Base-by-base conservation (phyloP, 495 filamentous ascomycete genomes). In the Oleoguttula mirabilis region DNA sequence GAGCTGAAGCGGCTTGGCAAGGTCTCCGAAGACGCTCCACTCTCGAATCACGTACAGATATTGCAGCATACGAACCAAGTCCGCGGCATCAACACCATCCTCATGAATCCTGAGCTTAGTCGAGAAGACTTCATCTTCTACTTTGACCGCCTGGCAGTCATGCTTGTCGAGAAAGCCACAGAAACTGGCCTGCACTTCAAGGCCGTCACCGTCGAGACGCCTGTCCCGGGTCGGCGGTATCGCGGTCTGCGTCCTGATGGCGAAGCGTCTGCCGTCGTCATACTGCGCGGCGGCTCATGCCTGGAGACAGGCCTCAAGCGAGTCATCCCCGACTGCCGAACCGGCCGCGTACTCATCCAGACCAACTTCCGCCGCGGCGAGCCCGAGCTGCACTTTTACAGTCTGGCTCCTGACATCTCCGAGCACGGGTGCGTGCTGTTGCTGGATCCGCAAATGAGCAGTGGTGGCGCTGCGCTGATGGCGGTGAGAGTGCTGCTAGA, bases 101-200 rank as follows among this genome's bases (percentile, higher is more conserved):
- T 98, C 21, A 83, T 88, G 53, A 70, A 85, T 55, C 82, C 81
- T 17, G 71, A 80, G 31, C 88, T 81, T 1, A 64, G 77, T 10
- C 73, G 80, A 30, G 90, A 93, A 48, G 87, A 95, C 47, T 96
- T 94, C 56, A 84, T 93, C 41, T 96, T 95, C 60, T 94, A 94
- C 60, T 94, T 95, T 53, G 84, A 98, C 62, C 77, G 90, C 15
- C 63, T 96, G 25, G 72, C 79, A 2, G 75, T 77, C 1, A 63
- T 95, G n/a, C 67, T 98, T 5, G 75, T 98, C 21, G 87, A 95
- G 59, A 75, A 76, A 20, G 52, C 52, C 33, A 48, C 44, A 12
- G 40, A 51, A 5, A 10, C 16, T 8, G 39, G 75, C 53, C 67
- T 77, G 27, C 68, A 68, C 25, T 94, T 87, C 61, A 60, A 63